phyloP scores from a whole-genome alignment of 164 flowering plant species.

The Buxus sempervirens region DNA sequence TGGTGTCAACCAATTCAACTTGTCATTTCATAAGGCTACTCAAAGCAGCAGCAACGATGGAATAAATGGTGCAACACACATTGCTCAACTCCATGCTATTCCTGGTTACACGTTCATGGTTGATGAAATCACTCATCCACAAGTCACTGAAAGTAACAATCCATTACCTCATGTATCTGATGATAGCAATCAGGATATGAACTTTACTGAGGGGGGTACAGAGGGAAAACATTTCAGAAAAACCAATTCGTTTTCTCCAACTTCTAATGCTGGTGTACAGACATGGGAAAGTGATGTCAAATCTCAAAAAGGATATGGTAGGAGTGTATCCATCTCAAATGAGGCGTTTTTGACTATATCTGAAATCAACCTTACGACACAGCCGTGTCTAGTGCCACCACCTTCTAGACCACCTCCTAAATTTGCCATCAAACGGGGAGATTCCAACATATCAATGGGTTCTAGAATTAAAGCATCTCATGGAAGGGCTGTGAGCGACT shows the following conservation, averaged over 20 bases:
- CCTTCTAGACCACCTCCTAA: conserved; percentile 82
- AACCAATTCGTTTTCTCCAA: conserved; percentile 25
- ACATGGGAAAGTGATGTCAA: conserved; percentile 25
- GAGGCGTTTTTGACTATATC: conserved; percentile 46
- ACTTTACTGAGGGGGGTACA: conserved; percentile 17
- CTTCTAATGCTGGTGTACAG: conserved; percentile 12
- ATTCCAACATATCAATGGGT: conserved; percentile 16
- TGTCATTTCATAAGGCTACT: conserved; percentile 38
- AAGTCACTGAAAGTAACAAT: conserved; percentile 13
- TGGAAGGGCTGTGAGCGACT: conserved; percentile 29
- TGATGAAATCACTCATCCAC: conserved; percentile 34
- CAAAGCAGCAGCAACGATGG: conserved; percentile 29
- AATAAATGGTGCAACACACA: conserved; percentile 36
- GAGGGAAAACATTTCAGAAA: conserved; percentile 30
- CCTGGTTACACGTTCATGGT: conserved; percentile 43
- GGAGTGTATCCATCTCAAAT: conserved; percentile 18
- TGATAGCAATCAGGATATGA: conserved; percentile 23
- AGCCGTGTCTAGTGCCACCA: conserved; percentile 74
- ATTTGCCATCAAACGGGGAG: conserved; percentile 32
- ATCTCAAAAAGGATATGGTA: conserved; percentile 19
- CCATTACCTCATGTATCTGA: conserved; percentile 13
- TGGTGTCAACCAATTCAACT: conserved; percentile 34
- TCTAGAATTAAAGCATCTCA: conserved; percentile 23
- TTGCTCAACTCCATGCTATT: conserved; percentile 46
- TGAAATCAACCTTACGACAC: conserved; percentile 68